Conservation (phyloP, 2,329 filamentous ascomycete species). For the Pyrenophora teres region DNA sequence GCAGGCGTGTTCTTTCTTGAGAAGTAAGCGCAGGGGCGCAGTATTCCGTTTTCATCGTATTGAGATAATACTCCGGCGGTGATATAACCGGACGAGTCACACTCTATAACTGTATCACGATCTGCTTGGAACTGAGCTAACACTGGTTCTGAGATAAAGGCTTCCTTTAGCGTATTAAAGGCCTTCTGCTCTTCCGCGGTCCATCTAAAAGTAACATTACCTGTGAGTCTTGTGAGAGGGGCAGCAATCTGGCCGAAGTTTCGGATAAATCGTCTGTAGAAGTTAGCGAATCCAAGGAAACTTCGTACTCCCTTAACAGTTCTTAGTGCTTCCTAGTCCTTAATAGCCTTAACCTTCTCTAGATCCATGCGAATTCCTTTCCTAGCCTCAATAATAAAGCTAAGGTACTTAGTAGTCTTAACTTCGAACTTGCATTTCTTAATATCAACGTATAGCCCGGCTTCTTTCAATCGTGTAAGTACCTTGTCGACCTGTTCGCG, state of each 20-base stretch:
- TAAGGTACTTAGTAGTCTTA: slow-evolving; percentile 8
- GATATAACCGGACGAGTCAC: slow-evolving; percentile 24
- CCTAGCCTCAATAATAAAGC: not conserved
- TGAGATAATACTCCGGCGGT: slow-evolving; percentile 14
- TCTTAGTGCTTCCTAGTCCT: slow-evolving; percentile 24
- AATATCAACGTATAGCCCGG: slow-evolving; percentile 1
- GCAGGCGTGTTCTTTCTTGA: slow-evolving; percentile 27
- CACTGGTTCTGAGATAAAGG: too few relatives aligned
- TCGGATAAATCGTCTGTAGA: slow-evolving; percentile 39
- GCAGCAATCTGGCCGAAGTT: slow-evolving; percentile 8
- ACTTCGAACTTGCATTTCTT: slow-evolving; percentile 14
- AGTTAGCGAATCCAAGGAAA: slow-evolving; percentile 45
- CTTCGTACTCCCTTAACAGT: slow-evolving; percentile 23
- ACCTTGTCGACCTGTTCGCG: slow-evolving; percentile 1
- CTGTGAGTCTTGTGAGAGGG: slow-evolving; percentile 8
- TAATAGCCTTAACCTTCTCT: slow-evolving; percentile 17
- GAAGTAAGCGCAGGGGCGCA: slow-evolving; percentile 9
- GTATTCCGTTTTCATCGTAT: slow-evolving; percentile 5
- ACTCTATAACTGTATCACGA: slow-evolving; percentile 22
- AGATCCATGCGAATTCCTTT: slow-evolving; percentile 5
- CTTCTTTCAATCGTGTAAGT: not conserved
- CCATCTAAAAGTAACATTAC: not conserved
- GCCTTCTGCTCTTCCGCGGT: not conserved
- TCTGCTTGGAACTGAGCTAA: too few relatives aligned
- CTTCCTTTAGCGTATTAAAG: too few relatives aligned